Base-by-base conservation (phyloP, 495 filamentous ascomycete species). In the Cercophora sp. region DNA sequence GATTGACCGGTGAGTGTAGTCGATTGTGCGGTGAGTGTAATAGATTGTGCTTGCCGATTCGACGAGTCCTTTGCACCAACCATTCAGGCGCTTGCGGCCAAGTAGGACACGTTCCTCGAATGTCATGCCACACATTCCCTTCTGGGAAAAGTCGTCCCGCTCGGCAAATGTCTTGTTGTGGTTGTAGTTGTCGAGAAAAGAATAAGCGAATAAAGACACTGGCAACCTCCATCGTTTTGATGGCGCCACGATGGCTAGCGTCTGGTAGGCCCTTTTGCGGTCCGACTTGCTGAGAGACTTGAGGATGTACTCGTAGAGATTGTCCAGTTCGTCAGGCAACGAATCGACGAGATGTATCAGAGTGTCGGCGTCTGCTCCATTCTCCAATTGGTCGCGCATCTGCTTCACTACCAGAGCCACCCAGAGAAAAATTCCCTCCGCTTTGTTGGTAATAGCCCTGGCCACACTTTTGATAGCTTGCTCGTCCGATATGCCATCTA, bases 401-500 rank as follows among this genome's bases (percentile, higher is more conserved):
- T 10, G 23, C 27, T 31, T 48, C 10, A 39, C 22, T 2, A 59
- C 56, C 9, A 59, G n/a, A 2, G 19, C 29, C 3, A 52, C 52
- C 56, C 56, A 59, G 10, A 55, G 51, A 36, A 59, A 59, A 3
- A 59, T 51, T 4, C 56, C 56, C 3, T 43, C 9, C 0, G 56
- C 37, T 4, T 34, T 47, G 4, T 51, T 24, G 2, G 26, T 8
- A 18, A 59, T 51, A 2, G 16, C 13, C 6, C 11, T 5, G 13
- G 35, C 29, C 11, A 59, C 29, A 0, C 13, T 13, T 1, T 32
- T 23, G 11, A 32, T 31, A 10, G 18, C 27, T n/a, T 64, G 20
- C 22, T 54, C 42, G 3, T 55, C 37, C 24, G 49, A 22, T 16
- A 68, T 44, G 35, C 72, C 50, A 0, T 13, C 18, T 19, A 61